Percentiles rank a stretch among this genome's conserved stretches.
phyloP scores from a whole-genome alignment of 1,284 basidiomycete species.

The Sanghuangporus sanghuang region DNA sequence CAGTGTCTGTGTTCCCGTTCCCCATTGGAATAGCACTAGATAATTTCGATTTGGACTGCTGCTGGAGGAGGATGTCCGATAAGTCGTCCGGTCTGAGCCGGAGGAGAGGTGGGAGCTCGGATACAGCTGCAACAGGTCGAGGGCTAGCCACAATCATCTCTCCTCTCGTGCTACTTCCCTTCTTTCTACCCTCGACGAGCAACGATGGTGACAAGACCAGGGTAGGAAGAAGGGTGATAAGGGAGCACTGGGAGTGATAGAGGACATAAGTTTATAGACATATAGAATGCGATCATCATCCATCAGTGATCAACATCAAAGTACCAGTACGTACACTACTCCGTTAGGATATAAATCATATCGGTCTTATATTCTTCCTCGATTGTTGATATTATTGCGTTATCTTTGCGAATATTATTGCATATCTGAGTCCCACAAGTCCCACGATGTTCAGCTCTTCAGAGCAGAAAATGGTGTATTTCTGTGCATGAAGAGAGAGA shows the following conservation, averaged over 20 bases:
- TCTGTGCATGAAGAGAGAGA: too few species aligned
- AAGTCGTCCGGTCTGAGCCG: not conserved
- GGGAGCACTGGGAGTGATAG: not conserved
- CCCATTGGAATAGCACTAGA: not conserved
- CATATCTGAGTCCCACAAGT: too few species aligned
- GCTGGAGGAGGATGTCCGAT: not conserved
- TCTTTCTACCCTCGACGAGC: not conserved
- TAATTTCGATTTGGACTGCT: not conserved
- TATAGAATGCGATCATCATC: not conserved
- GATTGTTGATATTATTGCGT: too few species aligned
- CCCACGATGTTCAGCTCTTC: too few species aligned
- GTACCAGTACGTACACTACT: too few species aligned
- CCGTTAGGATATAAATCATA: too few species aligned
- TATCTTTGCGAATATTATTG: too few species aligned
- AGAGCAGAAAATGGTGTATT: too few species aligned
- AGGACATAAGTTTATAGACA: not conserved
- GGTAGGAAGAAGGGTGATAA: not conserved
- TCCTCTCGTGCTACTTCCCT: not conserved
- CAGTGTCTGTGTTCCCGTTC: not conserved
- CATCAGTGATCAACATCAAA: not conserved
- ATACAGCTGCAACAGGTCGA: not conserved
- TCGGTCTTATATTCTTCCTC: too few species aligned
- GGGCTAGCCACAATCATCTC: slow-evolving; percentile 1
- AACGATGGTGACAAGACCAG: not conserved
- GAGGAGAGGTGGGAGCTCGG: not conserved